Evolutionary conservation across 331 rosid species (phyloP).

Genomic region (Saraca asoca): DNA sequence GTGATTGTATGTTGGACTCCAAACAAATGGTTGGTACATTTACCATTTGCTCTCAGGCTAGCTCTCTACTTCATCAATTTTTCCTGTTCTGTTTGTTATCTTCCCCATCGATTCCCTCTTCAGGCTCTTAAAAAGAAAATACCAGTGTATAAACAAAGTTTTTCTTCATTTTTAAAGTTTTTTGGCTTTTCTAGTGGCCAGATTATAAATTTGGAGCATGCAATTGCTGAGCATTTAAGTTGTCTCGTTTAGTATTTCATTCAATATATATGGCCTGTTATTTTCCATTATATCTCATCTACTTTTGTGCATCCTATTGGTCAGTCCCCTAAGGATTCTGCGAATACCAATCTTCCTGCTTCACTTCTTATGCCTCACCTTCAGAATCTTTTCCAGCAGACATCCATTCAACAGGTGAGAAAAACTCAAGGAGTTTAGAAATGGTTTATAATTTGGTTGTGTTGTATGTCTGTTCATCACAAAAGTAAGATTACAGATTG

Average conservation of each 20-base stretch:
- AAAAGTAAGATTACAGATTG: slow-evolving; percentile 26
- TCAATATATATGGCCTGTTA: slow-evolving; percentile 21
- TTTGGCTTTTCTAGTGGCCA: slow-evolving; percentile 27
- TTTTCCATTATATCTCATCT: slow-evolving; percentile 25
- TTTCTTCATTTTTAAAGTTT: slow-evolving; percentile 4
- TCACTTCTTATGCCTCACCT: slow-evolving; percentile 79
- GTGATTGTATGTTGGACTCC: slow-evolving; percentile 87
- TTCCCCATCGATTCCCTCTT: not conserved
- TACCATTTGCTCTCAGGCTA: slow-evolving; percentile 7
- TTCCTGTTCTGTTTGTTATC: not conserved
- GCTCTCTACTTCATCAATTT: slow-evolving; percentile 7
- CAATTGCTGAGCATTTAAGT: slow-evolving; percentile 6
- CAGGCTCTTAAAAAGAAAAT: not conserved
- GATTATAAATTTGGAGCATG: not conserved
- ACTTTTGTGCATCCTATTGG: slow-evolving; percentile 57
- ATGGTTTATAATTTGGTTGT: slow-evolving; percentile 24
- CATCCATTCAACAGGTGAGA: slow-evolving; percentile 86
- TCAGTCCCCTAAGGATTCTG: slow-evolving; percentile 62
- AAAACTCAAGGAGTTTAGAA: slow-evolving; percentile 21
- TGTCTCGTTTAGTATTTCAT: slow-evolving; percentile 19
- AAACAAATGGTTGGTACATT: slow-evolving; percentile 69
- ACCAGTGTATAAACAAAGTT: too few species aligned
- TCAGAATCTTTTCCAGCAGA: slow-evolving; percentile 92
- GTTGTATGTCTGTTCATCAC: slow-evolving; percentile 25
- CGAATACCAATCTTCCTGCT: slow-evolving; percentile 59